Evolutionary conservation across 805 yeast species (phyloP), one percentile per base, ranked within the genome.

Genomic region (Jamesozyma gamospora): DNA sequence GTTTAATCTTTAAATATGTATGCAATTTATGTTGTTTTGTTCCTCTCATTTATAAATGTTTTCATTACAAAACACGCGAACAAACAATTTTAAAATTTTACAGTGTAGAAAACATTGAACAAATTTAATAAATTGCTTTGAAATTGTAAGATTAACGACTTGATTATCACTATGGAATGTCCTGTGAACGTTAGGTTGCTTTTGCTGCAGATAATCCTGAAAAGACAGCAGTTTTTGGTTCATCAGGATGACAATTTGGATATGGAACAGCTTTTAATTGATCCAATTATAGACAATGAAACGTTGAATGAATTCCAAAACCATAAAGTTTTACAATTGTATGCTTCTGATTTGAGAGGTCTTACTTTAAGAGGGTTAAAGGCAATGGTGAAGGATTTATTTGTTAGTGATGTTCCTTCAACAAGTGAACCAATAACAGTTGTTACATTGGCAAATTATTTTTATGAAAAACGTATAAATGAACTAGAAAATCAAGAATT

Each of bases 271-370:
- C 40, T 57, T 13, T 31, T 55, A 18, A 15, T 11, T 12, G 52
- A 55, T 1, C 64, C 64, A 2, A 38, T 55, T 11, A 43, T 60
- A 2, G 62, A 60, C 39, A 44, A 43, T 17, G 44, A 40, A 4
- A 37, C 49, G 1, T 34, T 57, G 5, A 28, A 37, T 4, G 41
- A 45, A 29, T 57, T 58, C 28, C 46, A 34, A 16, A 34, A 30
- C 2, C 63, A 60, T 39, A 48, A 43, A 10, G 26, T 60, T 16
- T 51, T 51, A 3, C 41, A 46, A 26, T 28, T 56, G 29, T 50
- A 52, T 37, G 43, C 53, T 1, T 57, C 62, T 6, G 58, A 52
- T 10, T 39, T 54, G 2, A 28, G 32, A 5, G 35, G 40, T 9
- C 30, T 53, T n/a, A 51, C 52, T 3, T 29, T 54, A 9, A 39